phyloP scores from a whole-genome alignment of 805 yeast species.

The Soucietia sequanensis region DNA sequence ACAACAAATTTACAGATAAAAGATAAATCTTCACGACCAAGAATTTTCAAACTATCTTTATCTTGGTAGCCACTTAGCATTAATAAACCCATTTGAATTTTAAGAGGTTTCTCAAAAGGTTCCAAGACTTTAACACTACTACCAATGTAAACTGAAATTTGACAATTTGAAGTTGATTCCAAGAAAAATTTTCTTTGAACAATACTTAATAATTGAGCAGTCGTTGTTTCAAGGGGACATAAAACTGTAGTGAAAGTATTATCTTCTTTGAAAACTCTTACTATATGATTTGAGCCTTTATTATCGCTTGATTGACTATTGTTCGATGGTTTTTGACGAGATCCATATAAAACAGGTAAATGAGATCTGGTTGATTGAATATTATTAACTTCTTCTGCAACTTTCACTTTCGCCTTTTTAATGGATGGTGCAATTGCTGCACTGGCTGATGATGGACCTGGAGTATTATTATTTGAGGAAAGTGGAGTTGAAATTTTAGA shows the following conservation, averaged over 20 bases:
- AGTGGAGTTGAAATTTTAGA: constrained; percentile 4
- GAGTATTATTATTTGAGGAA: constrained; percentile 1
- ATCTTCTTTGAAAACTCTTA: constrained; percentile 79
- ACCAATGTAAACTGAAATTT: constrained; percentile 73
- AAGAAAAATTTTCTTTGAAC: constrained; percentile 78
- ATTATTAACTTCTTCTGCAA: neutral
- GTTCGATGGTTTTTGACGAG: constrained; percentile 17
- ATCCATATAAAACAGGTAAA: constrained; percentile 37
- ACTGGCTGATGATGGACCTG: too few relatives aligned
- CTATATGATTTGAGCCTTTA: constrained; percentile 42
- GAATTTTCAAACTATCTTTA: constrained; percentile 69
- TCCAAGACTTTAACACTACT: constrained; percentile 71
- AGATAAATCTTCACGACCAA: constrained; percentile 83
- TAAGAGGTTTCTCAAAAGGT: constrained; percentile 70
- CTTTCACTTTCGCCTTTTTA: neutral
- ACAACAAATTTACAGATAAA: constrained; percentile 79
- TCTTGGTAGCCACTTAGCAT: constrained; percentile 76
- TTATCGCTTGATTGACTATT: constrained; percentile 10
- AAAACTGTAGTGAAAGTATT: constrained; percentile 83
- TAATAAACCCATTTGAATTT: constrained; percentile 71
- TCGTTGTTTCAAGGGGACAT: constrained; percentile 75
- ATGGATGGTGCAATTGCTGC: neutral
- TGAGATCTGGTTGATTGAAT: constrained; percentile 3
- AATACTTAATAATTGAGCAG: constrained; percentile 66
- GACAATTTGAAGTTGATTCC: constrained; percentile 68